These are phyloP conservation scores for Aspergillus chevalieri DNA, from an alignment of 2,329 filamentous ascomycete genomes.

Conservation along the genomic window DNA sequence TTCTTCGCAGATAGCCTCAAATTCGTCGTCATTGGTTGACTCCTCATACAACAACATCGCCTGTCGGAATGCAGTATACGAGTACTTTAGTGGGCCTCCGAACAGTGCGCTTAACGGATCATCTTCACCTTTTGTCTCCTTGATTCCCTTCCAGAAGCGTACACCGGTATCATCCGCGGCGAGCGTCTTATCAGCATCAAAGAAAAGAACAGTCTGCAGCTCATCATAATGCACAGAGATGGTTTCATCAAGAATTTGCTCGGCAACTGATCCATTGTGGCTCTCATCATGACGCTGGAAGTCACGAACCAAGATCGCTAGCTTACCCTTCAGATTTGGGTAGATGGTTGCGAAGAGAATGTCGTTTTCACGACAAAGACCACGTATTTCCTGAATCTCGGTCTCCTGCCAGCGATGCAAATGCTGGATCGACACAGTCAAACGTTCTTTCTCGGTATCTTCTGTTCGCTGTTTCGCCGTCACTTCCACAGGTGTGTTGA, in stretches of 20 bases:
- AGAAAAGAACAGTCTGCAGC: slow-evolving; percentile 45
- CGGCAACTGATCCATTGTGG: slow-evolving; percentile 31
- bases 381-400: slow-evolving; percentile 41
- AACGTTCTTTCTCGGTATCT: slow-evolving; percentile 37
- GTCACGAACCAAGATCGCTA: slow-evolving; percentile 15
- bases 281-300: slow-evolving; percentile 36
- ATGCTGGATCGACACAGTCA: slow-evolving; percentile 27
- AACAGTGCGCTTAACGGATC: slow-evolving; percentile 44
- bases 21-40: slow-evolving; percentile 27
- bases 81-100: slow-evolving; percentile 42
- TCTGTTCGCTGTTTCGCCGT: slow-evolving; percentile 33
- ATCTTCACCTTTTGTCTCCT: slow-evolving; percentile 4
- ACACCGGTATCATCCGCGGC: slow-evolving; percentile 25
- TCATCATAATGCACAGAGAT: slow-evolving; percentile 14
- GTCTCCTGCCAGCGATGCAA: slow-evolving; percentile 44
- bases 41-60: slow-evolving; percentile 50
- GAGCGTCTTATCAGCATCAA: slow-evolving; percentile 57
- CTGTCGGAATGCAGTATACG: slow-evolving; percentile 51
- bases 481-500: slow-evolving; percentile 36
- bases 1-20: slow-evolving; percentile 41
- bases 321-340: too few species aligned
- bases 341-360: slow-evolving; percentile 42
- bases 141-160: slow-evolving; percentile 9
- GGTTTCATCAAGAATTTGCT: slow-evolving; percentile 27
- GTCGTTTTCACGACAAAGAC: slow-evolving; percentile 38